phyloP scores from a whole-genome alignment of 192 early-diverging fungal species.

The Mortierella antarctica region DNA sequence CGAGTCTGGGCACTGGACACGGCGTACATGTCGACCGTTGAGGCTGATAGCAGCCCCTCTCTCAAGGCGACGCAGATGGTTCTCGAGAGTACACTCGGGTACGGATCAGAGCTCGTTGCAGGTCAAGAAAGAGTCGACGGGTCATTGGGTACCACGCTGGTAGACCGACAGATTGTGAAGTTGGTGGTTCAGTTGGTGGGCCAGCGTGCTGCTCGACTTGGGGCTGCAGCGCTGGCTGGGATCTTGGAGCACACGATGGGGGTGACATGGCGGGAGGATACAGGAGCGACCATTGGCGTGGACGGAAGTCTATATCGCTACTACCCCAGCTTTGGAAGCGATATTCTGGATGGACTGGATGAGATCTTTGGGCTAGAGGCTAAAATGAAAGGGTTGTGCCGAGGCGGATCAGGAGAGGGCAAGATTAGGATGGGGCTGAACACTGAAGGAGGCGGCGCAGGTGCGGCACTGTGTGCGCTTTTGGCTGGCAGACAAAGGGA shows the following conservation, averaged over 20 bases:
- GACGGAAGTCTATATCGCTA: conserved; percentile 76
- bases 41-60: conserved; percentile 71
- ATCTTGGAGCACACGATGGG: conserved; percentile 32
- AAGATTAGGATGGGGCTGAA: conserved; percentile 70
- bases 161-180: conserved; percentile 81
- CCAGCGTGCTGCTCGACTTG: conserved; percentile 77
- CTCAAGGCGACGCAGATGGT: conserved; percentile 51
- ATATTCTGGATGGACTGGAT: conserved; percentile 77
- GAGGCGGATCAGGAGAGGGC: conserved; percentile 27
- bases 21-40: conserved; percentile 76
- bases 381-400: conserved; percentile 3
- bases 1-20: conserved; percentile 78
- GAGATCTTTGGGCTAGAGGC: conserved; percentile 70
- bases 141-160: conserved; percentile 60
- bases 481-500: neutral
- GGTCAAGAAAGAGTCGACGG: neutral
- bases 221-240: conserved; percentile 61
- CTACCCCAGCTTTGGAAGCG: conserved; percentile 71
- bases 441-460: conserved; percentile 76
- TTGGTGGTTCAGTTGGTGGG: conserved; percentile 84
- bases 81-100: neutral
- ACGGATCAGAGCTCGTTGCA: conserved; percentile 70
- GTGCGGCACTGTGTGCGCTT: conserved; percentile 60
- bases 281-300: conserved; percentile 50
- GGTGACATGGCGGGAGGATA: neutral